phyloP scores from a whole-genome alignment of 2,329 filamentous ascomycete genomes.

The Aspergillus calidoustus region DNA sequence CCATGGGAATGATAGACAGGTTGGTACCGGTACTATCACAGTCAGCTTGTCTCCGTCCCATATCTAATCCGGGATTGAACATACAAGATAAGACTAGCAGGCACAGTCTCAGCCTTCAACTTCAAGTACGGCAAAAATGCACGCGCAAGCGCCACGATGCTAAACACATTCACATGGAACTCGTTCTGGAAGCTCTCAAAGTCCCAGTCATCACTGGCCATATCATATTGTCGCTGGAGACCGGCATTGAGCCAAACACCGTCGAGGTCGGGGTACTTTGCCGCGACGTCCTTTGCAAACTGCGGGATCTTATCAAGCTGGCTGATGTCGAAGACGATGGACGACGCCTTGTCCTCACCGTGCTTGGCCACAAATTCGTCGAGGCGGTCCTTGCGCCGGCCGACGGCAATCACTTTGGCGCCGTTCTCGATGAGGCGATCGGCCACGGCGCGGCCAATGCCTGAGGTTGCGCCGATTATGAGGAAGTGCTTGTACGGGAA shows the following conservation, averaged over 20 bases:
- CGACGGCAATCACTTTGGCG: constrained; percentile 60
- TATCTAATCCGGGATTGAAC: background rate
- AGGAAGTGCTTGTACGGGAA: constrained; percentile 62
- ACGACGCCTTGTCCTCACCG: constrained; percentile 48
- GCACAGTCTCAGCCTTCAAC: constrained; percentile 23
- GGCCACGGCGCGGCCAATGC: constrained; percentile 56
- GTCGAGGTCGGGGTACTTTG: constrained; percentile 56
- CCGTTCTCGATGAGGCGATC: constrained; percentile 33
- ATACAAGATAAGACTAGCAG: constrained; percentile 12
- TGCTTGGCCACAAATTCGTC: constrained; percentile 54
- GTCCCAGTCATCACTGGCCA: constrained; percentile 49
- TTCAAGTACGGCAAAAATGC: constrained; percentile 34
- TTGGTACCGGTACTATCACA: constrained; percentile 45
- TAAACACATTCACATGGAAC: constrained; percentile 15
- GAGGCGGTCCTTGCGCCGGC: constrained; percentile 58
- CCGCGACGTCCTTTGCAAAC: constrained; percentile 40
- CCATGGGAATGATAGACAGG: constrained; percentile 54
- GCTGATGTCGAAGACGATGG: constrained; percentile 53
- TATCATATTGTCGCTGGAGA: constrained; percentile 55
- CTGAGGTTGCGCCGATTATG: constrained; percentile 59
- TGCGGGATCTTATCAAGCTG: constrained; percentile 47
- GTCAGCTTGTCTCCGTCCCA: background rate
- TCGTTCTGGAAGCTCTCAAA: constrained; percentile 48
- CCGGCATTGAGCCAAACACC: constrained; percentile 54
- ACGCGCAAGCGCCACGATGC: constrained; percentile 5